Base-by-base conservation (phyloP, 2,329 filamentous ascomycete genomes). In the Cordyceps pruinosa region DNA sequence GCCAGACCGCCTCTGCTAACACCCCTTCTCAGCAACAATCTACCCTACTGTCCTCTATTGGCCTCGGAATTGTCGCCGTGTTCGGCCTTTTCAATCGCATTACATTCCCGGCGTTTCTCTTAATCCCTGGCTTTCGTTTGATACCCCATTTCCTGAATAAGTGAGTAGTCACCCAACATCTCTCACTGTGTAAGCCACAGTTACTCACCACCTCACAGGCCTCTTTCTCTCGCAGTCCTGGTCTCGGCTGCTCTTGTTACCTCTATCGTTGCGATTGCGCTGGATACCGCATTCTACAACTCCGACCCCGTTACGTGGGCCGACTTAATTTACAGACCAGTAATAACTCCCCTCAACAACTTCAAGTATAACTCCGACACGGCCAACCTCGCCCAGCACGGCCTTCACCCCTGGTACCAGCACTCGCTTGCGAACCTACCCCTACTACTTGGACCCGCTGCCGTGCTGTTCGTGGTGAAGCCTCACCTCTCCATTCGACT, bases 61-160 rank as follows among this genome's bases (percentile, higher is more conserved):
- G 94, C 42, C 82, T 99, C 41, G 90, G 90, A 30, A 84, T 92
- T 60, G 83, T 97, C 56, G 79, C 83, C 53, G 87, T 96, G 15
- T 88, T 94, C 66, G 94, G 94, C 50, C 76, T 93, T 58, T 99
- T 99, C 74, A 99, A 97, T 73, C 85, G 94, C 63, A 97, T 97
- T 66, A 99, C 94, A 10, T 97, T 97, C 71, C 93, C 93, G 46
- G 93, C 92, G 15, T 99, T 96, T 70, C 74, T 99, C 60, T 71
- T 96, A 58, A 84, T 97, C 68, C 93, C 94, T 54, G 87, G 87
- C 35, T 75, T 96, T 68, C 86, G 86, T 68, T 78, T 99, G 67
- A 77, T 97, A 70, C 90, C 90, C 62, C 88, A 96, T 75, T 94
- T 96, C 68, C 74, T 83, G 70, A 85, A 85, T 70, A 93, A 87